phyloP scores from a whole-genome alignment of 768 basidiomycete genomes.

The Lenzites betulinus region DNA sequence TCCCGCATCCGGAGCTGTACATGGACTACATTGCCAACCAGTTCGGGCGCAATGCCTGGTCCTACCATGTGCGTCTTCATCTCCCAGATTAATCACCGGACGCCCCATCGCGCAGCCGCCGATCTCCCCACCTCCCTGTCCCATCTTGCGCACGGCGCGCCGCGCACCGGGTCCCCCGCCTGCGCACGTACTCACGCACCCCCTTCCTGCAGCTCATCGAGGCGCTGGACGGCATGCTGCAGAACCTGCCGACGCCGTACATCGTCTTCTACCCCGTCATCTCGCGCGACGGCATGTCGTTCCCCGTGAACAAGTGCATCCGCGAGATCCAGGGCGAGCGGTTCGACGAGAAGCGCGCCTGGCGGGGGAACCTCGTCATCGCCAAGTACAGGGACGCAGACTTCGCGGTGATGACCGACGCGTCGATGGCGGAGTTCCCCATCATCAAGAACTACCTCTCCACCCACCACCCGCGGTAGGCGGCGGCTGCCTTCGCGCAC shows the following conservation, averaged over 20 bases:
- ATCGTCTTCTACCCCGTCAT: conserved; percentile 77
- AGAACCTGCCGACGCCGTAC: conserved; percentile 77
- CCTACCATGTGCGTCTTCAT: conserved; percentile 57
- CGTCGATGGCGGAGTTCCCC: conserved; percentile 84
- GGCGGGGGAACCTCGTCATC: conserved; percentile 80
- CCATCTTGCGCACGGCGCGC: conserved; percentile 18
- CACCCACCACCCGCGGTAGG: conserved; percentile 44
- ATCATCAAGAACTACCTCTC: conserved; percentile 78
- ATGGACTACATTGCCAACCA: conserved; percentile 87
- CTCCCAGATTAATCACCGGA: conserved; percentile 17
- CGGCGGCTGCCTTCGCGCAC: conserved; percentile 39
- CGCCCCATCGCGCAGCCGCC: conserved; percentile 14
- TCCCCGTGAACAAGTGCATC: conserved; percentile 77
- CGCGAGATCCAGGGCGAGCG: conserved; percentile 69
- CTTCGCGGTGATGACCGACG: conserved; percentile 60
- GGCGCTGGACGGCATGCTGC: conserved; percentile 77
- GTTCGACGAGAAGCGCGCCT: conserved; percentile 65
- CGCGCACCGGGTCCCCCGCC: neutral
- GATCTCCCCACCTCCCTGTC: conserved; percentile 13
- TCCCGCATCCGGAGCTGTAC: conserved; percentile 82
- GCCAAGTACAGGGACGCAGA: conserved; percentile 62
- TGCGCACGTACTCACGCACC: neutral
- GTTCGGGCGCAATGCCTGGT: conserved; percentile 68
- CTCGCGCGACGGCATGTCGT: conserved; percentile 79
- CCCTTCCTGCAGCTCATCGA: conserved; percentile 57